Evolutionary conservation across 1,139 yeast genomes (phyloP), one percentile per base, ranked within the genome.

Genomic region (Chernovozyma aurita): DNA sequence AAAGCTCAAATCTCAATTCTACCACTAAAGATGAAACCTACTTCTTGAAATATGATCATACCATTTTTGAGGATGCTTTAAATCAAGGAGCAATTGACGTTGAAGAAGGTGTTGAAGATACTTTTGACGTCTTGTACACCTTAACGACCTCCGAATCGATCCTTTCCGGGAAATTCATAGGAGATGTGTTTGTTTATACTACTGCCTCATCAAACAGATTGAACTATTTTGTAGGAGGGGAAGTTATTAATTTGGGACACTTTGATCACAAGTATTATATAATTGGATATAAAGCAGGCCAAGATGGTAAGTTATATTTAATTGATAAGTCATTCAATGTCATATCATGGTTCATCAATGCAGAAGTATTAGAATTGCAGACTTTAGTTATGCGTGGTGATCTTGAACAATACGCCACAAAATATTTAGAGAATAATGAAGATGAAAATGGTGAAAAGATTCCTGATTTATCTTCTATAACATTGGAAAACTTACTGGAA

Each of bases 301-400:
- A 92, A 52, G 97, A 92, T 55, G 85, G 86, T 49, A 85, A 83
- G 50, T 81, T 92, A 42, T 94, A 88, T 57, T 79, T 92, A 50
- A 80, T 92, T 44, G 98, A 92, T 61, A 90, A 88, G 64, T 88
- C 92, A 42, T 77, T 88, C 55, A 83, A 85, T 48, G 83, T 92
- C 35, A 69, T 85, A 31, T 79, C 95, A 17, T 90, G 92, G 72
- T 80, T 74, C 52, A 73, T 94, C 37, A 85, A 95, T 28, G 66
- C 92, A 33, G 78, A 88, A 18, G 95, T 94, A 8, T 74, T 92
- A 47, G 97, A 90, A 64, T 88, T 88, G 61, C 97, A 92, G 69
- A 92, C 99, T 1, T 78, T 90, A 44, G 95, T 92, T 5, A 73
- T 92, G 65, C 81, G 98, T 59, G 97, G 97, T 35, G 97, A 94